phyloP scores from a whole-genome alignment of 139 green algal species.

The Auxenochlorella protothecoides region DNA sequence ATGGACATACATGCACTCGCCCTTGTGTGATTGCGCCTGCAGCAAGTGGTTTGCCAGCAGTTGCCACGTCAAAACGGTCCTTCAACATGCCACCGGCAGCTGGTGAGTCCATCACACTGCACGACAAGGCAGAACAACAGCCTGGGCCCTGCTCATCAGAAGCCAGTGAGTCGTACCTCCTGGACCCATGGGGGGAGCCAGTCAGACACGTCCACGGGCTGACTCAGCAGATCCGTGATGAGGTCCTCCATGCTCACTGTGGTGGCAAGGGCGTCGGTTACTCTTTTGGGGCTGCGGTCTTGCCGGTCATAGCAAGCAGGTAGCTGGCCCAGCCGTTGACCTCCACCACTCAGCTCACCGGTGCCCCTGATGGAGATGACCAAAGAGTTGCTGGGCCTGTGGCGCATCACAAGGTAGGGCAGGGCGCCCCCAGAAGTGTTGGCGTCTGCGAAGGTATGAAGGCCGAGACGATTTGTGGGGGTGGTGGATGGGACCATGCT shows the following conservation, averaged over 20 bases:
- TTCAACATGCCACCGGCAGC: background rate
- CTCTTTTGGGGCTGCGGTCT: background rate
- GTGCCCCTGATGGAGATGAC: constrained; percentile 47
- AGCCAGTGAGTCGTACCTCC: background rate
- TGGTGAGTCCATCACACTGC: too few species aligned
- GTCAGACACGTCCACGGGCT: constrained; percentile 22
- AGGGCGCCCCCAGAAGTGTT: constrained; percentile 18
- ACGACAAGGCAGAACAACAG: too few species aligned
- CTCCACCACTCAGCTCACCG: constrained; percentile 1
- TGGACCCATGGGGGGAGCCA: constrained; percentile 30
- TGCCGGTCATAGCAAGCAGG: too few species aligned
- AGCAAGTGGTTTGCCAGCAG: too few species aligned
- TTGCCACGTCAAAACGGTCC: background rate
- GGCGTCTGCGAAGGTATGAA: background rate
- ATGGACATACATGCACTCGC: constrained; percentile 33
- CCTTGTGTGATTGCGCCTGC: background rate
- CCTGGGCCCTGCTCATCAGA: too few species aligned
- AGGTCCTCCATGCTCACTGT: constrained; percentile 35
- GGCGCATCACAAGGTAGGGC: constrained; percentile 50
- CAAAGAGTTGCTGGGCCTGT: constrained; percentile 29
- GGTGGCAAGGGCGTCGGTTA: background rate
- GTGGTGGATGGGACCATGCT: too few species aligned
- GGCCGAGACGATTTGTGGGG: too few species aligned
- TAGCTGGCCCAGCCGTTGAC: too few species aligned
- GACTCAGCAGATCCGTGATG: constrained; percentile 38